Evolutionary conservation across 2,329 filamentous ascomycete species (phyloP), one percentile per base, ranked within the genome.

Genomic region (Aspergillus quadricinctus): DNA sequence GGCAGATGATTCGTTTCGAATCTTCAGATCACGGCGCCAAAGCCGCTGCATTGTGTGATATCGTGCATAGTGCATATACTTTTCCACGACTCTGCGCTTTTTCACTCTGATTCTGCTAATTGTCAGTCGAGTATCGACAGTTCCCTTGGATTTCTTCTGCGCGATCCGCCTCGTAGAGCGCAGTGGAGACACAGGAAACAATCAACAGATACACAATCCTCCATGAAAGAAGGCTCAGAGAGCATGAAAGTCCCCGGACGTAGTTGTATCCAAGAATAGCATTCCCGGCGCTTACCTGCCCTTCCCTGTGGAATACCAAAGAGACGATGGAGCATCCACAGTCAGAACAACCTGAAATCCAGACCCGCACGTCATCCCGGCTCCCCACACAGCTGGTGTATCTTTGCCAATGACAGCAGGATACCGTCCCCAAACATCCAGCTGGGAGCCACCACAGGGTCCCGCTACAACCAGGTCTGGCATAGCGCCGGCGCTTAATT

Each of bases 401-500:
- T 37, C 31, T 17, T 17, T 54, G 49, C 28, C 43, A 46, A n/a
- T 46, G 21, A 25, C 3, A 7, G 1, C 4, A 6, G 3, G 14
- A 4, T 4, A 7, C 10, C 9, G 17, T 21, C 4, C 27, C 10
- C 21, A 10, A 19, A 43, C 21, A 49, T 19, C 37, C 52, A 50
- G 48, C 53, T 49, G 55, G 56, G 53, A 49, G 45, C 50, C 40
- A 50, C 40, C 28, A 27, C 37, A 31, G 29, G 54, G 49, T 41
- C n/a, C 56, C 40, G 40, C 25, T 43, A 29, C 4, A 10, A 23
- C 51, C 51, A 1, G 25, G 54, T 35, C 1, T 1, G 53, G 56
- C 4, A 40, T 63, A 63, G 61, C 55, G 60, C 61, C 57, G 52
- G 61, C 61, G 61, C 61, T 64, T 64, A 64, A 62, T 50, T 58